Base-by-base conservation (phyloP, 208 protist species). In the Leishmania aethiopica region DNA sequence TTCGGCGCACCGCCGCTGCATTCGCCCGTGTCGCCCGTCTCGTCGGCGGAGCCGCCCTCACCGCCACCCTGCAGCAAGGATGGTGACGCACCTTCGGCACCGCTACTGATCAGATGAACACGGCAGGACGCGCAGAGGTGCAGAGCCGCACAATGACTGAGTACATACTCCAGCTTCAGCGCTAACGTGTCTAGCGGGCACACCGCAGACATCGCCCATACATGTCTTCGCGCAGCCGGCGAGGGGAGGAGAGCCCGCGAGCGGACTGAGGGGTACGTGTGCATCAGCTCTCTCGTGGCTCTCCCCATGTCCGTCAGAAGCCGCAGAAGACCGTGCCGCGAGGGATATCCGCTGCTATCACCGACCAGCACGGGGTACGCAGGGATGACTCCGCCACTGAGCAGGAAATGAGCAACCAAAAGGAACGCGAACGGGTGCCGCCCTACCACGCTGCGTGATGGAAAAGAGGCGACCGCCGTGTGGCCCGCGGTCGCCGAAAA, bases 211-310 rank as follows among this genome's bases (percentile, higher is more conserved):
- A 8, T 47, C 4, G 42, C 1, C 49, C 66, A 77, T 40, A 64
- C 62, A 10, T 67, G 83, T 49, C 13, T 60, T 42, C 32, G 2
- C 59, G 28, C 42, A 13, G 2, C 25, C n/a, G 59, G 42, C 45
- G 60, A 70, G 28, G 49, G 32, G 62, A 45, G 35, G 25, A 72
- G 77, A 28, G 77, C 62, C 32, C 49, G 64, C 13, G 42, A 60
- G 28, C 83, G 83, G 57, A 81, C 19, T 6, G 64, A 82, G n/a
- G 83, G 83, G 60, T 79, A 86, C 6, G 83, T 86, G 78, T 82
- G 83, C 32, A 86, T 71, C 47, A 86, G 67, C 57, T 86, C 78
- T 4, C 42, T 73, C 0, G 78, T 62, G 11, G 83, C 78, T n/a
- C 62, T 67, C 40, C 62, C 83, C 28, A 86, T 35, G 7, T 79